Evolutionary conservation across 1,284 basidiomycete genomes (phyloP).

Genomic region (Pseudozyma sp.): DNA sequence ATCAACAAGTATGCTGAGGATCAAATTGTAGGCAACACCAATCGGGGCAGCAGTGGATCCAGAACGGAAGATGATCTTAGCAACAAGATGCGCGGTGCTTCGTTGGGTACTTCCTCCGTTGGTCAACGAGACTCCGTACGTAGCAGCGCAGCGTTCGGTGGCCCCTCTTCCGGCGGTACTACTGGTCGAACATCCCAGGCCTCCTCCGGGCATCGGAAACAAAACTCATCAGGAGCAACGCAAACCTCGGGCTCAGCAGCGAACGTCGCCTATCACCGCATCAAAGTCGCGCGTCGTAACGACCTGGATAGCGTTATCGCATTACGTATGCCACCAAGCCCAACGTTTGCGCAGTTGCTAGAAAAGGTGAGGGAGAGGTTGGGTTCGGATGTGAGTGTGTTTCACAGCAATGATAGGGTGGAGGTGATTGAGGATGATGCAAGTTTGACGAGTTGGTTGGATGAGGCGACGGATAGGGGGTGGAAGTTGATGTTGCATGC

Average conservation of each 20-base stretch:
- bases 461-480: constrained; percentile 73
- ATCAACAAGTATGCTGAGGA: constrained; percentile 47
- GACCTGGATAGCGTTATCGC: constrained; percentile 91
- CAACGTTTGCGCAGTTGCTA: constrained; percentile 85
- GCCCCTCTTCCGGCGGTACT: constrained; percentile 11
- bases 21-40: constrained; percentile 28
- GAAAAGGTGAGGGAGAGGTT: constrained; percentile 89
- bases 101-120: constrained; percentile 21
- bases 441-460: constrained; percentile 81
- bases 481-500: constrained; percentile 91
- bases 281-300: constrained; percentile 93
- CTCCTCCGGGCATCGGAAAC: constrained; percentile 45
- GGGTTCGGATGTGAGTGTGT: constrained; percentile 77
- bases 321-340: constrained; percentile 94
- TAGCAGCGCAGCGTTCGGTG: constrained; percentile 32
- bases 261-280: constrained; percentile 76
- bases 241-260: constrained; percentile 43
- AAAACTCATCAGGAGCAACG: constrained; percentile 38
- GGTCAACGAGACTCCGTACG: constrained; percentile 31
- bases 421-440: constrained; percentile 78
- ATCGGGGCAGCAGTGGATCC: constrained; percentile 27
- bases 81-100: constrained; percentile 37
- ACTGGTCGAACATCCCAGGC: constrained; percentile 41
- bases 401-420: constrained; percentile 71
- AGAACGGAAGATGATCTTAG: constrained; percentile 35